Evolutionary conservation across 805 yeast genomes (phyloP).

Genomic region (Zygotorulaspora florentina): DNA sequence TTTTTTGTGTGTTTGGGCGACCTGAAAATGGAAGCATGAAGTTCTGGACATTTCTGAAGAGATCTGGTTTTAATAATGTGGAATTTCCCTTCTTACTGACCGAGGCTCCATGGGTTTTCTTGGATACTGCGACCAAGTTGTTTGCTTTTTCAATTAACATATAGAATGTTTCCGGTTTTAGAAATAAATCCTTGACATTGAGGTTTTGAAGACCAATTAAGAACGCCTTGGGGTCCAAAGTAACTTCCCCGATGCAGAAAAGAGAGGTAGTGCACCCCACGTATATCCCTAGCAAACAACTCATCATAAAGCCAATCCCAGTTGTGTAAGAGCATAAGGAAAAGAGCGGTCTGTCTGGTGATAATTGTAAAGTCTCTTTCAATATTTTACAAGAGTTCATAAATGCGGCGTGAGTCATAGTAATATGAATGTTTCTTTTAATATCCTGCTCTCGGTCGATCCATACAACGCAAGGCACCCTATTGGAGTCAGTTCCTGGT

Average conservation of each 20-base stretch:
- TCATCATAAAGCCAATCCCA: slow-evolving; percentile 85
- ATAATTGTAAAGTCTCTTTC: slow-evolving; percentile 87
- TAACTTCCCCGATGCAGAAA: slow-evolving; percentile 72
- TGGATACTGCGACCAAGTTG: slow-evolving; percentile 34
- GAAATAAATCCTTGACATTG: slow-evolving; percentile 79
- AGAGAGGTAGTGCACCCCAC: slow-evolving; percentile 82
- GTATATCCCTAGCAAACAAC: slow-evolving; percentile 79
- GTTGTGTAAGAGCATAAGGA: slow-evolving; percentile 82
- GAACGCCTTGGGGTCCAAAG: slow-evolving; percentile 66
- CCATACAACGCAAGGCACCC: slow-evolving; percentile 34
- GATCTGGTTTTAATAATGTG: slow-evolving; percentile 20
- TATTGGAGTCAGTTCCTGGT: slow-evolving; percentile 28
- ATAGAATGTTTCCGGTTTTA: slow-evolving; percentile 77
- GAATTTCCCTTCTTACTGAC: slow-evolving; percentile 13
- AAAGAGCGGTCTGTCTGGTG: slow-evolving; percentile 64
- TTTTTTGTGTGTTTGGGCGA: slow-evolving; percentile 63
- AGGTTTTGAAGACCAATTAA: slow-evolving; percentile 66
- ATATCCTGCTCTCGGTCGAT: slow-evolving; percentile 26
- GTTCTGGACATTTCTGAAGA: slow-evolving; percentile 62
- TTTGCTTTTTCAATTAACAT: slow-evolving; percentile 67
- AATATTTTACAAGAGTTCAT: slow-evolving; percentile 80
- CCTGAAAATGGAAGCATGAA: slow-evolving; percentile 76
- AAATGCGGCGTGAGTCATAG: slow-evolving; percentile 54
- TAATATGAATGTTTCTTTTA: slow-evolving; percentile 26
- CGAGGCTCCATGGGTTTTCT: slow-evolving; percentile 4